These are phyloP conservation scores for Stipa capillata DNA, from an alignment of 176 grass and related monocot species.

Conservation along the genomic window DNA sequence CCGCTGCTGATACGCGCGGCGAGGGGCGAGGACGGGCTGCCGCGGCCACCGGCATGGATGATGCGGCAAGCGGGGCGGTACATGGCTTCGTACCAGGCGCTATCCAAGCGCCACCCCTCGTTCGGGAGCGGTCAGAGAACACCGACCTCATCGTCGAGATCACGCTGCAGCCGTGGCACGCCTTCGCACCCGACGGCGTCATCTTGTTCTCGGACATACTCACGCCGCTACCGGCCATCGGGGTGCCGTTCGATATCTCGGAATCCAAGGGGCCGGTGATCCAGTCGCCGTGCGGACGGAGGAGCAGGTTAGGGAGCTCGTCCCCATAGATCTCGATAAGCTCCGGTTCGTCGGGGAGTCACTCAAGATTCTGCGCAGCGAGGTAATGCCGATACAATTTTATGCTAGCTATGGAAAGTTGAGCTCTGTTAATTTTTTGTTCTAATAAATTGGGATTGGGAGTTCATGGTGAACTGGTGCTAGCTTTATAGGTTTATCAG, in stretches of 20 bases:
- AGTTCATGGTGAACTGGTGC: not conserved
- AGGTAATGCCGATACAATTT: constrained; percentile 49
- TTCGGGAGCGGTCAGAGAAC: constrained; percentile 91
- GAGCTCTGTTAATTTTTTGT: not conserved
- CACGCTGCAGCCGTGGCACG: constrained; percentile 81
- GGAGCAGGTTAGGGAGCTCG: constrained; percentile 55
- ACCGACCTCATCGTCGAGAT: constrained; percentile 92
- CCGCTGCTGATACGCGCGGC: constrained; percentile 77
- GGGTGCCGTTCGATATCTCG: constrained; percentile 91
- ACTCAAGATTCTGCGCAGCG: constrained; percentile 65
- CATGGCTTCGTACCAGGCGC: constrained; percentile 85
- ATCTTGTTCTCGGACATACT: constrained; percentile 98
- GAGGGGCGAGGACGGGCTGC: constrained; percentile 51
- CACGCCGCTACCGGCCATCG: constrained; percentile 84
- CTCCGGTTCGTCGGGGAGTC: constrained; percentile 89
- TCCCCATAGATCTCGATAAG: constrained; percentile 73
- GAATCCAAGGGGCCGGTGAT: constrained; percentile 84
- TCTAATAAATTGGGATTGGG: not conserved
- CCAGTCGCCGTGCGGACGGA: constrained; percentile 56
- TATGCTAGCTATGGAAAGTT: not conserved
- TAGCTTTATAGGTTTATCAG: not conserved
- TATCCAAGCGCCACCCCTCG: constrained; percentile 82
- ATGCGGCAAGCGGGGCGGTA: constrained; percentile 98
- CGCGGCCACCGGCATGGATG: constrained; percentile 92
- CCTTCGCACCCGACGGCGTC: constrained; percentile 85